A percentile compares a stretch with the other conserved stretches of the same genome.
phyloP scores from a whole-genome alignment of 208 protist species.

The Acanthamoeba healyi region DNA sequence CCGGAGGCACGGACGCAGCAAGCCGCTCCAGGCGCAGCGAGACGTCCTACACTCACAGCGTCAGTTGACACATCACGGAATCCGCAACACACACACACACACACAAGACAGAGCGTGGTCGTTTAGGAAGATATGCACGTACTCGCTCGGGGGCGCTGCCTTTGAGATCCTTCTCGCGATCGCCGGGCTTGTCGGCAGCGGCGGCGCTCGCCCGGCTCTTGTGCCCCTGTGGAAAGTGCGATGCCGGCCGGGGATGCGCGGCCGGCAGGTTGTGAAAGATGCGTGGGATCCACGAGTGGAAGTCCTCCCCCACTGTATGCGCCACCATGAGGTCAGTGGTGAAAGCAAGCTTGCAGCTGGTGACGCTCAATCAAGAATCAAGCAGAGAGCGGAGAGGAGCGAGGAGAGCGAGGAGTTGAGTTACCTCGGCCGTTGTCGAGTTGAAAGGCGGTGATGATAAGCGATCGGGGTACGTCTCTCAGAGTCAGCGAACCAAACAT shows the following conservation, averaged over 20 bases:
- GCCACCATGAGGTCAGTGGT: neutral
- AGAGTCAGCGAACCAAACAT: neutral
- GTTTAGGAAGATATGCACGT: too few relatives aligned
- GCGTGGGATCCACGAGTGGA: conserved; percentile 51
- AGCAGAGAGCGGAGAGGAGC: neutral
- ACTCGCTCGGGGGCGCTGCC: too few relatives aligned
- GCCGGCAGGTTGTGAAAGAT: conserved; percentile 55
- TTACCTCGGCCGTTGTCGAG: conserved; percentile 32
- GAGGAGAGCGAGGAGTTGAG: neutral
- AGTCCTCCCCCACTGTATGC: conserved; percentile 41
- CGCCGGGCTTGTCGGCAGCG: too few relatives aligned
- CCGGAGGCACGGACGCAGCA: too few relatives aligned
- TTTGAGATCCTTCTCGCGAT: too few relatives aligned
- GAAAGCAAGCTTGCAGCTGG: too few relatives aligned
- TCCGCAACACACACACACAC: too few relatives aligned
- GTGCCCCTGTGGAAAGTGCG: neutral
- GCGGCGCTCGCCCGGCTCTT: too few relatives aligned
- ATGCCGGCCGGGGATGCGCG: neutral
- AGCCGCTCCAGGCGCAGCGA: too few relatives aligned
- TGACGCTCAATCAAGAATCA: neutral
- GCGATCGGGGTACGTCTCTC: neutral
- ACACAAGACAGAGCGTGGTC: too few relatives aligned
- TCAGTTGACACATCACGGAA: too few relatives aligned
- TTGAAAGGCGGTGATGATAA: conserved; percentile 21
- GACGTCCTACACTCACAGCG: too few relatives aligned